Evolutionary conservation across 768 basidiomycete genomes (phyloP).

Genomic region (Daedaleopsis nitida): DNA sequence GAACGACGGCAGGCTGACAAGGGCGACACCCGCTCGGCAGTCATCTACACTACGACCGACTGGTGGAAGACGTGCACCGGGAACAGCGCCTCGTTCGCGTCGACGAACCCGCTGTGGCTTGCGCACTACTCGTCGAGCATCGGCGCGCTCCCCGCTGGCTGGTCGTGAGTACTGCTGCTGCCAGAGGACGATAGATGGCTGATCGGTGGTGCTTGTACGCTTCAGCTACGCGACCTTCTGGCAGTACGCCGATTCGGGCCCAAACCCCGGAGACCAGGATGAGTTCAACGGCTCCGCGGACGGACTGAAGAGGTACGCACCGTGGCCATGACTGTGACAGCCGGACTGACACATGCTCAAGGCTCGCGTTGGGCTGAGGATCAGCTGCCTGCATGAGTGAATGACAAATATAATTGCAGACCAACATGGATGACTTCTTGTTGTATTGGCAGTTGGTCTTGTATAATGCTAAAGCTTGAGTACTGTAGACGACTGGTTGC

Average conservation of each 20-base stretch:
- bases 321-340: neutral
- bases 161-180: slow-evolving; percentile 38
- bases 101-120: slow-evolving; percentile 62
- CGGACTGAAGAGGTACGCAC: slow-evolving; percentile 40
- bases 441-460: too few species aligned
- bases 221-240: slow-evolving; percentile 55
- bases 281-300: slow-evolving; percentile 54
- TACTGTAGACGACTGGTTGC: too few species aligned
- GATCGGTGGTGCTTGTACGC: neutral
- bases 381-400: too few species aligned
- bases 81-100: slow-evolving; percentile 51
- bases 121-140: slow-evolving; percentile 52
- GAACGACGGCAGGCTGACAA: too few species aligned
- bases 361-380: neutral
- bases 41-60: slow-evolving; percentile 63
- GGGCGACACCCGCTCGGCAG: slow-evolving; percentile 27
- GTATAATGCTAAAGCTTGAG: too few species aligned
- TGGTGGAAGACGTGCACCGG: slow-evolving; percentile 75
- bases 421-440: too few species aligned
- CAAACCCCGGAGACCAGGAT: slow-evolving; percentile 61
- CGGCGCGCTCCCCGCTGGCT: slow-evolving; percentile 62
- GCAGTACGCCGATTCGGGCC: slow-evolving; percentile 58
- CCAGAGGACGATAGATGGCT: neutral
- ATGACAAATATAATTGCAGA: too few species aligned
- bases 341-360: neutral